These are phyloP conservation scores for Luffa acutangula DNA, from an alignment of 306 rosid genomes.

Conservation along the genomic window DNA sequence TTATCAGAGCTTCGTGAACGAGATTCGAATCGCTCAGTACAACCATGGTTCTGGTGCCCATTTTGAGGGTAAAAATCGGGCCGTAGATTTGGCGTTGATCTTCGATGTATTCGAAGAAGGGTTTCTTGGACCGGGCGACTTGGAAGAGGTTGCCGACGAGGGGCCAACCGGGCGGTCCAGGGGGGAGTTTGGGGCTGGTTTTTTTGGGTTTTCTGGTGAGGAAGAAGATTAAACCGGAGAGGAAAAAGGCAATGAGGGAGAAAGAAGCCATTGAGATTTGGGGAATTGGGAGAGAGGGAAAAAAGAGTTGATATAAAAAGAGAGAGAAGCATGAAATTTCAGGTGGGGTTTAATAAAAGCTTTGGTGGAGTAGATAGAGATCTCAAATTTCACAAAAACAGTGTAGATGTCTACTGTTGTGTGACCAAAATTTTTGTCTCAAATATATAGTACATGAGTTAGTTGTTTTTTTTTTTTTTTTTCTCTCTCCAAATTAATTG, in stretches of 20 bases:
- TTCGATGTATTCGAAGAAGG: conserved; percentile 42
- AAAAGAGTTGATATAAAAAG: conserved; percentile 6
- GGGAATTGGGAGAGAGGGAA: neutral
- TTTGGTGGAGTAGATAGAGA: neutral
- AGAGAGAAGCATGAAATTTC: conserved; percentile 50
- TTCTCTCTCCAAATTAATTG: too few species aligned
- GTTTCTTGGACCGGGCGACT: conserved; percentile 55
- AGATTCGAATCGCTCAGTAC: conserved; percentile 48
- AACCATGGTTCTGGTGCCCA: conserved; percentile 71
- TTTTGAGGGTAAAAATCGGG: conserved; percentile 58
- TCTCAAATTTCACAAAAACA: too few species aligned
- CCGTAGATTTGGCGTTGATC: conserved; percentile 36
- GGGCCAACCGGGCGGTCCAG: conserved; percentile 96
- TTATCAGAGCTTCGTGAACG: conserved; percentile 57
- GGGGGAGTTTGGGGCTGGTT: conserved; percentile 46
- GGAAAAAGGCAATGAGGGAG: conserved; percentile 26
- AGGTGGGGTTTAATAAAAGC: conserved; percentile 24
- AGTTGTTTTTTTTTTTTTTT: too few species aligned
- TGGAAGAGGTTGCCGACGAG: conserved; percentile 86
- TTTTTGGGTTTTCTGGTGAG: conserved; percentile 31
- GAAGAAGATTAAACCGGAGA: conserved; percentile 41
- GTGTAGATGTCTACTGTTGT: too few species aligned
- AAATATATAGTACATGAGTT: too few species aligned
- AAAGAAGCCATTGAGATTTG: conserved; percentile 25
- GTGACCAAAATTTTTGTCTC: too few species aligned